Percentiles rank a stretch among this genome's conserved stretches.
Evolutionary conservation across 148 eudicot genomes (phyloP).

Genomic region (Arctostaphylos glauca): DNA sequence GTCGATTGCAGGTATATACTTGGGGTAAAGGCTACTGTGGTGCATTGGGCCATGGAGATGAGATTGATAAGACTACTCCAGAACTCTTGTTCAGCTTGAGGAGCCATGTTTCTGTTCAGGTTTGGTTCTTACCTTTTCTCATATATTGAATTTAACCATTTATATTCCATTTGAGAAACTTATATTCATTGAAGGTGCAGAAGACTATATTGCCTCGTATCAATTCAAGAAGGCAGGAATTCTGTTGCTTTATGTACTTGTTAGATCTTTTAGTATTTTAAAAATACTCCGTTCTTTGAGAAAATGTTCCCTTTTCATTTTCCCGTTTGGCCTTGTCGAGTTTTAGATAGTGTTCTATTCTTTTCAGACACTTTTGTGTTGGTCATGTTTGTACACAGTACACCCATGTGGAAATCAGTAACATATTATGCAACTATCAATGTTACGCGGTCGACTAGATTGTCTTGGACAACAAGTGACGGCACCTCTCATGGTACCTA

Average conservation of each 20-base stretch:
- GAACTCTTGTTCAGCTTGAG: conserved; percentile 49
- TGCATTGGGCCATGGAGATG: conserved; percentile 93
- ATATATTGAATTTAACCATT: not conserved
- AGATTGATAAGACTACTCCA: conserved; percentile 87
- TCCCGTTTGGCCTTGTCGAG: not conserved
- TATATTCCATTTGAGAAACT: not conserved
- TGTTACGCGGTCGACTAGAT: not conserved
- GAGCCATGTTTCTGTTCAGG: conserved; percentile 85
- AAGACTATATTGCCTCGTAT: not conserved
- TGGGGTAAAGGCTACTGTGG: conserved; percentile 99
- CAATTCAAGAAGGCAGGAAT: not conserved
- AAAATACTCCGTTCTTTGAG: not conserved
- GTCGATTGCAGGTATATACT: conserved; percentile 68
- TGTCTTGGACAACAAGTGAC: not conserved
- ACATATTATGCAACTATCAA: not conserved
- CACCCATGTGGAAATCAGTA: too few species aligned
- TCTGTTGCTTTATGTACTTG: not conserved
- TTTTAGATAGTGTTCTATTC: not conserved
- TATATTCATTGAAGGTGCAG: not conserved
- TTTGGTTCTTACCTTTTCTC: conserved; percentile 15
- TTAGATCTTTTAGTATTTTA: not conserved
- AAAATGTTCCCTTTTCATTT: not conserved
- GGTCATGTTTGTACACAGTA: not conserved
- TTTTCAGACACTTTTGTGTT: not conserved
- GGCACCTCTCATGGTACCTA: not conserved